Evolutionary conservation across 1,284 basidiomycete species (phyloP).

Genomic region (Marasmius fiardii): DNA sequence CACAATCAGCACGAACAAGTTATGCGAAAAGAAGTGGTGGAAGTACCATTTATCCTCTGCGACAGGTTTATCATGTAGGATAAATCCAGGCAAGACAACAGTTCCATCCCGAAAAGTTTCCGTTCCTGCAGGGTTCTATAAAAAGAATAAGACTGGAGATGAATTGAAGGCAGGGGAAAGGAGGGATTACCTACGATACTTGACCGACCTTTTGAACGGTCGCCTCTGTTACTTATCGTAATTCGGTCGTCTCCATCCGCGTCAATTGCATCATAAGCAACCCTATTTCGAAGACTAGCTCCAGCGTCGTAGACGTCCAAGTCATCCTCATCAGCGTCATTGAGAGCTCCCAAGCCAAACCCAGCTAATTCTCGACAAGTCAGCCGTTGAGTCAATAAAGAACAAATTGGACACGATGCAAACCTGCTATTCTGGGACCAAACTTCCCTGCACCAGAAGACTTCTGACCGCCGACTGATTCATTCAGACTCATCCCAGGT

Average conservation of each 20-base stretch:
- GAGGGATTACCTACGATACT: conserved; percentile 14
- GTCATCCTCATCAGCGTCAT: conserved; percentile 89
- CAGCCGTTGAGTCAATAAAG: conserved; percentile 3
- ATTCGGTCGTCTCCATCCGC: conserved; percentile 61
- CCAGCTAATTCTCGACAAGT: conserved; percentile 46
- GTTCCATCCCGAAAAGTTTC: conserved; percentile 71
- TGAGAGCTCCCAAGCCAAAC: conserved; percentile 83
- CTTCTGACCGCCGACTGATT: conserved; percentile 40
- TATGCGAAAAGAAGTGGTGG: conserved; percentile 3
- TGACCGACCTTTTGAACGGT: conserved; percentile 15
- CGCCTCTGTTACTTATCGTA: conserved; percentile 29
- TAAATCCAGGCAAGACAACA: conserved; percentile 74
- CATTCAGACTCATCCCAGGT: conserved; percentile 63
- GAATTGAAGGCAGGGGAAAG: conserved; percentile 18
- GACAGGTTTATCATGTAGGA: conserved; percentile 64
- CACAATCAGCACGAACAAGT: conserved; percentile 12
- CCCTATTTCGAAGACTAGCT: conserved; percentile 40
- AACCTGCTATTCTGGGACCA: conserved; percentile 63
- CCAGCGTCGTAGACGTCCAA: conserved; percentile 76
- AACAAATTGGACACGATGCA: conserved; percentile 16
- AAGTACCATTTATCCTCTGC: conserved; percentile 72
- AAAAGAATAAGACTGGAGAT: conserved; percentile 20
- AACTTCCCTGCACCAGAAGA: conserved; percentile 21
- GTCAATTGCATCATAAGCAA: conserved; percentile 70
- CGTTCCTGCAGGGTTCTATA: conserved; percentile 32